A percentile compares a stretch with the other conserved stretches of the same genome.
Conservation (phyloP, 495 filamentous ascomycete species). For the Alectoria sarmentosa region DNA sequence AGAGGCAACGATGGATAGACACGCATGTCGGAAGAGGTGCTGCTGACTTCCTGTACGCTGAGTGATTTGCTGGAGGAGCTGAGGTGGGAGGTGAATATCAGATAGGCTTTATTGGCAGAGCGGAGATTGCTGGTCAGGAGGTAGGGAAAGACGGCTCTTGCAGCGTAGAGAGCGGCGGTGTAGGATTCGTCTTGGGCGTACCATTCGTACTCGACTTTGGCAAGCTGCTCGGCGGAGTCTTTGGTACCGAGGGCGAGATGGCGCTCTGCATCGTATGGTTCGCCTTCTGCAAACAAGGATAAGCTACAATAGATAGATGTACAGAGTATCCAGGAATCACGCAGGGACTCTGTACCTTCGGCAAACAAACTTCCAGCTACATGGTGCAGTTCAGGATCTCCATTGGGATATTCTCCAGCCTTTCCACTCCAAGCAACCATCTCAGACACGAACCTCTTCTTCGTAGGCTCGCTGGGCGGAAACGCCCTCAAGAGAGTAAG, state of each 20-base stretch:
- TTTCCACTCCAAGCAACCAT: conserved; percentile 83
- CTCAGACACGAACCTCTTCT: conserved; percentile 86
- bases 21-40: conserved; percentile 61
- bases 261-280: conserved; percentile 85
- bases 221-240: conserved; percentile 74
- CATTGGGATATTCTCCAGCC: conserved; percentile 79
- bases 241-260: conserved; percentile 87
- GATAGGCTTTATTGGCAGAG: conserved; percentile 73
- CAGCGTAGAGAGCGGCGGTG: conserved; percentile 82
- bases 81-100: conserved; percentile 71
- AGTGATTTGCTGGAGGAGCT: conserved; percentile 60
- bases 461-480: conserved; percentile 72
- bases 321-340: background rate
- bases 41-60: conserved; percentile 73
- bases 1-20: conserved; percentile 82
- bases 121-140: conserved; percentile 85
- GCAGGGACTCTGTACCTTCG: conserved; percentile 45
- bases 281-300: conserved; percentile 51
- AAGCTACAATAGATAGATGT: background rate
- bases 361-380: conserved; percentile 82
- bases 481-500: conserved; percentile 62
- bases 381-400: conserved; percentile 93
- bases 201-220: conserved; percentile 84
- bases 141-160: conserved; percentile 85
- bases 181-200: conserved; percentile 83